Percentiles rank a stretch among this genome's conserved stretches.
These are phyloP conservation scores for Parathielavia appendiculata DNA, from an alignment of 495 filamentous ascomycete species.

Conservation along the genomic window DNA sequence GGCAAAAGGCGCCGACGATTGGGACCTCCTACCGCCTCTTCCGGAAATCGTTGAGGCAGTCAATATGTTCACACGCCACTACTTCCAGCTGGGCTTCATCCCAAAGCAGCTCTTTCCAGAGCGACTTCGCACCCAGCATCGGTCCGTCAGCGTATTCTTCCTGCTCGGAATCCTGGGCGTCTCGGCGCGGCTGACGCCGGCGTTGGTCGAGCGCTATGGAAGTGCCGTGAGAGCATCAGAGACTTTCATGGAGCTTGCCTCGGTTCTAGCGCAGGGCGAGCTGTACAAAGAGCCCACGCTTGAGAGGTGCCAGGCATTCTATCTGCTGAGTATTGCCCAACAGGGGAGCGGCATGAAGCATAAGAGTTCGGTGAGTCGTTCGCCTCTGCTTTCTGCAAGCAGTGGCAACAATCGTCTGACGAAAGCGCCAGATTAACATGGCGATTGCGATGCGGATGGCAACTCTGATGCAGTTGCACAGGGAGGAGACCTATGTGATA, in stretches of 20 bases:
- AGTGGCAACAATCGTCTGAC: conserved; percentile 22
- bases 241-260: conserved; percentile 46
- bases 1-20: conserved; percentile 34
- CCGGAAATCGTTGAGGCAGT: conserved; percentile 41
- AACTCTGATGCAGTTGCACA: conserved; percentile 45
- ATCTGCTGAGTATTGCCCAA: conserved; percentile 48
- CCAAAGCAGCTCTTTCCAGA: conserved; percentile 46
- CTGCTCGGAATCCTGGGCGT: conserved; percentile 45
- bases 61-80: conserved; percentile 42
- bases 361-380: conserved; percentile 41
- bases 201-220: conserved; percentile 41
- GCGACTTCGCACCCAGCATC: conserved; percentile 35
- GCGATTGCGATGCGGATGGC: conserved; percentile 50
- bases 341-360: conserved; percentile 46
- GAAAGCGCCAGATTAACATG: conserved; percentile 41
- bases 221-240: conserved; percentile 42
- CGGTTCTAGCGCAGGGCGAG: conserved; percentile 41
- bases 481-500: conserved; percentile 47
- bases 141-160: conserved; percentile 44
- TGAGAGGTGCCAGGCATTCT: conserved; percentile 50
- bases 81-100: conserved; percentile 50
- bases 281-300: conserved; percentile 45
- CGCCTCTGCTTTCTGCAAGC: neutral
- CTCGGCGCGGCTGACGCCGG: conserved; percentile 44
- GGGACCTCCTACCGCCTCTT: conserved; percentile 42